A percentile compares a stretch with the other conserved stretches of the same genome.
Evolutionary conservation across 768 basidiomycete genomes (phyloP).

Genomic region (Boletus reticuloceps): DNA sequence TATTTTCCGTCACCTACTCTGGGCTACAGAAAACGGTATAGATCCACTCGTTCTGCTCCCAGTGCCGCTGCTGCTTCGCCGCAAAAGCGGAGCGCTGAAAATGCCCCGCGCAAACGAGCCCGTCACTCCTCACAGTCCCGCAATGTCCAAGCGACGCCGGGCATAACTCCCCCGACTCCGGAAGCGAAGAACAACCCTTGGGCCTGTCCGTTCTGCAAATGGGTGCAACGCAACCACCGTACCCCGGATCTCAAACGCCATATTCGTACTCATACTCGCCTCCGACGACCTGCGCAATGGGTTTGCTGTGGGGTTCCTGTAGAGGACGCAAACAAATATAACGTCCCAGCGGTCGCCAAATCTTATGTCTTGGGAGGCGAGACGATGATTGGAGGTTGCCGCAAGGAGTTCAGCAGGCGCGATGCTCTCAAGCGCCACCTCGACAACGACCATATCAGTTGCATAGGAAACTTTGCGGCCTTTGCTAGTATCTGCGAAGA

Average conservation of each 20-base stretch:
- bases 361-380: constrained; percentile 28
- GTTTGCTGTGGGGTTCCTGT: constrained; percentile 37
- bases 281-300: constrained; percentile 35
- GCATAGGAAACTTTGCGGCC: constrained; percentile 31
- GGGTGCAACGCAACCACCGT: constrained; percentile 48
- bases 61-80: neutral
- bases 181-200: constrained; percentile 32
- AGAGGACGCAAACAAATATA: constrained; percentile 22
- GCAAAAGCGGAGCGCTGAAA: constrained; percentile 5
- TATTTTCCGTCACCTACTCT: constrained; percentile 40
- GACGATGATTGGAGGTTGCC: constrained; percentile 38
- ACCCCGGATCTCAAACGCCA: constrained; percentile 61
- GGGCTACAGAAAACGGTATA: constrained; percentile 34
- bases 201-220: constrained; percentile 48
- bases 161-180: constrained; percentile 14
- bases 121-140: constrained; percentile 42
- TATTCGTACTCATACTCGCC: constrained; percentile 48
- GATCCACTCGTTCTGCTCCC: constrained; percentile 9
- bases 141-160: constrained; percentile 40
- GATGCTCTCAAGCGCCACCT: constrained; percentile 42
- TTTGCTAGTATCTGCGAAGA: constrained; percentile 26
- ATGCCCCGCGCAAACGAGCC: constrained; percentile 18
- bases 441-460: constrained; percentile 34
- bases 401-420: constrained; percentile 36
- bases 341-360: constrained; percentile 19